These are phyloP conservation scores for Pogostemon cablin DNA, from an alignment of 257 asterid species.

Conservation along the genomic window DNA sequence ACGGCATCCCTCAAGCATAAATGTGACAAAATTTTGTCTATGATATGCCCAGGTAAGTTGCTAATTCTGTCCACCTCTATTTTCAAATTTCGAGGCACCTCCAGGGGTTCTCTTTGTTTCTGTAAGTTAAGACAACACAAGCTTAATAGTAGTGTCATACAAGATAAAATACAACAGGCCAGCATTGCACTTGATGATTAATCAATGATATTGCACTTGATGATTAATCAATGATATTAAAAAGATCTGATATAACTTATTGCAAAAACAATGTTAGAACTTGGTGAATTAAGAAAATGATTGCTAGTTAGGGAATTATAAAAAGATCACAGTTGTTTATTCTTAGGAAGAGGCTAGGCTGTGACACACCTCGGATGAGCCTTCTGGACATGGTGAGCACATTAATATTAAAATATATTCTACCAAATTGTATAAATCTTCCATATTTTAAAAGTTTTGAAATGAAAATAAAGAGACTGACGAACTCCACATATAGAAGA, in stretches of 20 bases:
- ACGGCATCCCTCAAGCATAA: conserved; percentile 84
- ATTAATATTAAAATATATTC: neutral
- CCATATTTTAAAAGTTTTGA: neutral
- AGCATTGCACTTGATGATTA: neutral
- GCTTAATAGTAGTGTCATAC: conserved; percentile 7
- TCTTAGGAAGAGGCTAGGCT: neutral
- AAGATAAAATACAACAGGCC: conserved; percentile 13
- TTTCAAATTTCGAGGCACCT: conserved; percentile 47
- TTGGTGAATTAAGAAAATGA: conserved; percentile 5
- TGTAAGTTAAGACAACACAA: conserved; percentile 41
- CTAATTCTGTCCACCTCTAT: conserved; percentile 65
- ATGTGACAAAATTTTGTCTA: conserved; percentile 81
- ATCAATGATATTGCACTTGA: neutral
- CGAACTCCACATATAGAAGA: neutral
- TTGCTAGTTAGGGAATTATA: neutral
- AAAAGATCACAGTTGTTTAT: neutral
- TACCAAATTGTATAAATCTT: neutral
- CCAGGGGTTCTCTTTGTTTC: conserved; percentile 77
- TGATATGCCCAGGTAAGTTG: conserved; percentile 79
- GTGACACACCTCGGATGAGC: neutral
- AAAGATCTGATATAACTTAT: conserved; percentile 1
- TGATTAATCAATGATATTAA: neutral
- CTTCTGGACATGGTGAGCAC: neutral
- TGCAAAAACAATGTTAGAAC: neutral
- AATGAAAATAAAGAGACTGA: neutral